Conservation (phyloP, 164 flowering plant species). For the Annona cherimola region DNA sequence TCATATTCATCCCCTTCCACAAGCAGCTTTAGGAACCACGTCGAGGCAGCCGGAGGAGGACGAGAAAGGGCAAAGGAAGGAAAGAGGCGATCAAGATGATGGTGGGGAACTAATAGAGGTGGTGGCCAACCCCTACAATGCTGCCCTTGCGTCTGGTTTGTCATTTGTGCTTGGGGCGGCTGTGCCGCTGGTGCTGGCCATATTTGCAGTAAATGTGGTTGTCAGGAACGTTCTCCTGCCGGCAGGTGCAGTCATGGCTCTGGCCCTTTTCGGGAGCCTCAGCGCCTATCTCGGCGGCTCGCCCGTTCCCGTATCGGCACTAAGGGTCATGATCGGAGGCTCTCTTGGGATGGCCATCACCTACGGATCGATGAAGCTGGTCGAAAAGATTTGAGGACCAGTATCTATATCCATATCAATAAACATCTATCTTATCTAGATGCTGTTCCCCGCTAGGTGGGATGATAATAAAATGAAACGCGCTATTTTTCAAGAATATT, state of each 20-base stretch:
- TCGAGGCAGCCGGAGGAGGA: slow-evolving; percentile 15
- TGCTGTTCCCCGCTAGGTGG: too few relatives aligned
- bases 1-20: neutral
- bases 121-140: slow-evolving; percentile 44
- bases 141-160: slow-evolving; percentile 46
- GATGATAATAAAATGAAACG: too few relatives aligned
- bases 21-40: slow-evolving; percentile 11
- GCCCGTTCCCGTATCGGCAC: slow-evolving; percentile 25
- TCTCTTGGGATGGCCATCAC: slow-evolving; percentile 57
- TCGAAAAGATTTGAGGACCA: neutral
- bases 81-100: neutral
- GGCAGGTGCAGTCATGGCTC: slow-evolving; percentile 32
- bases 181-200: slow-evolving; percentile 34
- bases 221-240: slow-evolving; percentile 26
- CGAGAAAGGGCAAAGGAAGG: neutral
- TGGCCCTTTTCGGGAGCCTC: slow-evolving; percentile 36
- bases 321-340: slow-evolving; percentile 51
- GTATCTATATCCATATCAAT: too few relatives aligned
- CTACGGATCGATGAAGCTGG: slow-evolving; percentile 37
- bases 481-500: too few relatives aligned
- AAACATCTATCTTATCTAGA: too few relatives aligned
- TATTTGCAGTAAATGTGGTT: slow-evolving; percentile 9
- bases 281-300: slow-evolving; percentile 57
- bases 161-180: slow-evolving; percentile 45
- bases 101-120: neutral